Evolutionary conservation across 2,329 filamentous ascomycete genomes (phyloP).

Genomic region (Cercospora sojina): DNA sequence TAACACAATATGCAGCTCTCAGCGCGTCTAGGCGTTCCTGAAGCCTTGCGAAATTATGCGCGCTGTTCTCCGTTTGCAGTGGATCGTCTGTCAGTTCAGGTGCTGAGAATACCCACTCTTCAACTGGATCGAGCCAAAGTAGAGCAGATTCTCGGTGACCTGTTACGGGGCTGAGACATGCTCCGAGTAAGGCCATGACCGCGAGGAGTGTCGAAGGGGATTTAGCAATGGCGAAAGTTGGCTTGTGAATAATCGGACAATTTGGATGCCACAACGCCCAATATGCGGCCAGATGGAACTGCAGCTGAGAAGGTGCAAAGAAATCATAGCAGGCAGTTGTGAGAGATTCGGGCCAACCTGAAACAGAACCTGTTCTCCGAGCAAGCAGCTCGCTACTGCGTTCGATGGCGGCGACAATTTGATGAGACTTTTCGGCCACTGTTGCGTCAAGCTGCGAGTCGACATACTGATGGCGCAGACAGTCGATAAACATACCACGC

Average conservation of each 20-base stretch:
- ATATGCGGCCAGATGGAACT: not conserved
- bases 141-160: constrained; percentile 6
- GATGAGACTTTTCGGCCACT: not conserved
- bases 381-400: not conserved
- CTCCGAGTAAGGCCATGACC: constrained; percentile 8
- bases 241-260: constrained; percentile 6
- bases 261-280: constrained; percentile 13
- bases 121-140: constrained; percentile 7
- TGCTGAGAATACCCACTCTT: constrained; percentile 11
- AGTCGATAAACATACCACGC: constrained; percentile 7
- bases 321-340: not conserved
- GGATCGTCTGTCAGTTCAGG: constrained; percentile 4
- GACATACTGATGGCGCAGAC: not conserved
- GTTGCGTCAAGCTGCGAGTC: not conserved
- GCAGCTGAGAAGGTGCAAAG: not conserved
- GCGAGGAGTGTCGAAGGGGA: not conserved
- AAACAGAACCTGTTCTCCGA: not conserved
- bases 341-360: not conserved
- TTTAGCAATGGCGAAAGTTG: not conserved
- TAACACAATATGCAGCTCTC: not conserved
- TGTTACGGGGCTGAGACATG: constrained; percentile 5
- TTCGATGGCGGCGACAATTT: constrained; percentile 1
- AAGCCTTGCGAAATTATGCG: not conserved
- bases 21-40: constrained; percentile 1
- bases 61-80: not conserved